Conservation (phyloP, 2,329 filamentous ascomycete genomes). For the Mariannaea elegans region DNA sequence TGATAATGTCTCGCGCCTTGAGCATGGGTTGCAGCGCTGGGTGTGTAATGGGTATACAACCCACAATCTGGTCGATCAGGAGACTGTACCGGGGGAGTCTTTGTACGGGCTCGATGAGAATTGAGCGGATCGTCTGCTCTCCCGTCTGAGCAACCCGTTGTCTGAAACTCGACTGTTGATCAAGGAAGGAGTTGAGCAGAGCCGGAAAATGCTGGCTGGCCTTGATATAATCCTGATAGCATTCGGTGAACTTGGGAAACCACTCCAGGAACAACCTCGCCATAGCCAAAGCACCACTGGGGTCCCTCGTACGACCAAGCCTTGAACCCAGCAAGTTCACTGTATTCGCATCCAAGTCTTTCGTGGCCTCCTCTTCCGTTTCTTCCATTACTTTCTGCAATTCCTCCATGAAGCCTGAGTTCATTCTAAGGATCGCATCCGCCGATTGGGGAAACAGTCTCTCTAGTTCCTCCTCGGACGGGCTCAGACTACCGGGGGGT, state of each 20-base stretch:
- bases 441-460: constrained; percentile 84
- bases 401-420: constrained; percentile 80
- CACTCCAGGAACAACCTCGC: constrained; percentile 86
- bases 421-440: constrained; percentile 82
- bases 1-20: constrained; percentile 90
- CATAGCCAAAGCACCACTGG: constrained; percentile 80
- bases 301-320: constrained; percentile 67
- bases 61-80: constrained; percentile 94
- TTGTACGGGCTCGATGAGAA: constrained; percentile 96
- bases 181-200: constrained; percentile 80
- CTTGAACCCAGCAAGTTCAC: constrained; percentile 53
- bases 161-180: constrained; percentile 83
- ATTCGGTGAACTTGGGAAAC: constrained; percentile 91
- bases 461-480: constrained; percentile 75
- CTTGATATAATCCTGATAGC: constrained; percentile 92
- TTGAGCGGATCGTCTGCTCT: constrained; percentile 88
- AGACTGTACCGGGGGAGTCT: constrained; percentile 92
- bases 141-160: constrained; percentile 83
- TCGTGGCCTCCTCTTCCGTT: constrained; percentile 81
- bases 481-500: constrained; percentile 70
- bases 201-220: constrained; percentile 88
- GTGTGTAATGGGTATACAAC: constrained; percentile 84
- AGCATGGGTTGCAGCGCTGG: constrained; percentile 84
- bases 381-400: constrained; percentile 81
- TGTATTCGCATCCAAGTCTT: constrained; percentile 73